Evolutionary conservation across 2,329 filamentous ascomycete genomes (phyloP).

Genomic region (Chalara sp.): DNA sequence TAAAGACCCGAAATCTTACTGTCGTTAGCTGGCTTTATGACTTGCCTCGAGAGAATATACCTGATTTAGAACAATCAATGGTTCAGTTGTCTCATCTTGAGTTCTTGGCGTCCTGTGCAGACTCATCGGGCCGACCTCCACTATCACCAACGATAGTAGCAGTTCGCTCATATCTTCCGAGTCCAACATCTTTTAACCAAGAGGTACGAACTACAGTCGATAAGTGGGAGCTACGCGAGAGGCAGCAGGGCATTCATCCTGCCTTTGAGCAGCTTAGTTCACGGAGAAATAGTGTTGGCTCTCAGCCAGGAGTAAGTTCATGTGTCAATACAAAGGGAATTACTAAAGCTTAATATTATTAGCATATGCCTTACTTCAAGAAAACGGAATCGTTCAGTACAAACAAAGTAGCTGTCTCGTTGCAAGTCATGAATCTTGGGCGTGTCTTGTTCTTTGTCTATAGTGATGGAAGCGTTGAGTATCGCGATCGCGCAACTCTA

Average conservation of each 20-base stretch:
- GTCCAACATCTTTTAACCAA: constrained; percentile 48
- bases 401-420: constrained; percentile 63
- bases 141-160: constrained; percentile 59
- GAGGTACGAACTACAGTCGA: constrained; percentile 69
- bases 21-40: constrained; percentile 44
- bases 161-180: constrained; percentile 58
- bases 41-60: constrained; percentile 14
- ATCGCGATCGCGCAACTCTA: constrained; percentile 71
- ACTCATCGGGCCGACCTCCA: constrained; percentile 32
- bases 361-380: constrained; percentile 45
- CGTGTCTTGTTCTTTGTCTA: constrained; percentile 67
- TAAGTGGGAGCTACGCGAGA: constrained; percentile 71
- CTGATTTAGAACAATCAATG: constrained; percentile 41
- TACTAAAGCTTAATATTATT: constrained; percentile 7
- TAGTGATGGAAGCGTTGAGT: constrained; percentile 75
- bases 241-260: constrained; percentile 59
- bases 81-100: constrained; percentile 67
- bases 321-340: constrained; percentile 2
- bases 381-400: constrained; percentile 62
- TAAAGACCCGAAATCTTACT: constrained; percentile 50
- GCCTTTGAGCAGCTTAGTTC: constrained; percentile 71
- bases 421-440: constrained; percentile 63
- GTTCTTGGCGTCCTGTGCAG: constrained; percentile 60
- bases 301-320: constrained; percentile 19
- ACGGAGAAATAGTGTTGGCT: constrained; percentile 47